A percentile compares a stretch with the other conserved stretches of the same genome.
Conservation (phyloP, 1,284 basidiomycete genomes). For the Ganoderma sp. region DNA sequence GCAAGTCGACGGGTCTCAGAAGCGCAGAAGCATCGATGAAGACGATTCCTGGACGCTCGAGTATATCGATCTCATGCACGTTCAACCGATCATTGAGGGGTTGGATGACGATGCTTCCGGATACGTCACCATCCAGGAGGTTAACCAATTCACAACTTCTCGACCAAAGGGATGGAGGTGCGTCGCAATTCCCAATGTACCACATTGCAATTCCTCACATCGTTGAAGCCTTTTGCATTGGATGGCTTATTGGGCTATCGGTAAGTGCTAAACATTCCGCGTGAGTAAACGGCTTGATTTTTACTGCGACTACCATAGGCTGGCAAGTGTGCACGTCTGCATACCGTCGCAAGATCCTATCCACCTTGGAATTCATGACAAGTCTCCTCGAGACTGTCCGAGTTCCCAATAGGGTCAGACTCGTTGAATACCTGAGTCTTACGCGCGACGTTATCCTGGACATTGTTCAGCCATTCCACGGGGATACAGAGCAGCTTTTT, state of each 20-base stretch:
- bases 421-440: constrained; percentile 31
- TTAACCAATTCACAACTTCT: constrained; percentile 48
- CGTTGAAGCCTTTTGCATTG: constrained; percentile 47
- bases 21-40: constrained; percentile 40
- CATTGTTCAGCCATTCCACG: constrained; percentile 21
- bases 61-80: constrained; percentile 48
- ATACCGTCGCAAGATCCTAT: constrained; percentile 34
- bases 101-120: constrained; percentile 57
- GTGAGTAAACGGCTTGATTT: background rate
- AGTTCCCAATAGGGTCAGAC: background rate
- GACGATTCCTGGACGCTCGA: constrained; percentile 49
- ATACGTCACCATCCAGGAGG: constrained; percentile 54
- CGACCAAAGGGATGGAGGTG: constrained; percentile 38
- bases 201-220: constrained; percentile 9
- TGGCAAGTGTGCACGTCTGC: constrained; percentile 21
- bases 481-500: background rate
- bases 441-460: constrained; percentile 19
- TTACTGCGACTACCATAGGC: constrained; percentile 3
- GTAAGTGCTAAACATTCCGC: constrained; percentile 30
- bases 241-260: constrained; percentile 55
- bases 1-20: constrained; percentile 14
- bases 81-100: constrained; percentile 53
- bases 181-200: constrained; percentile 19
- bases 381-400: constrained; percentile 16
- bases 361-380: constrained; percentile 34